Base-by-base conservation (phyloP, 2,329 filamentous ascomycete genomes). In the Endothia cerciana region DNA sequence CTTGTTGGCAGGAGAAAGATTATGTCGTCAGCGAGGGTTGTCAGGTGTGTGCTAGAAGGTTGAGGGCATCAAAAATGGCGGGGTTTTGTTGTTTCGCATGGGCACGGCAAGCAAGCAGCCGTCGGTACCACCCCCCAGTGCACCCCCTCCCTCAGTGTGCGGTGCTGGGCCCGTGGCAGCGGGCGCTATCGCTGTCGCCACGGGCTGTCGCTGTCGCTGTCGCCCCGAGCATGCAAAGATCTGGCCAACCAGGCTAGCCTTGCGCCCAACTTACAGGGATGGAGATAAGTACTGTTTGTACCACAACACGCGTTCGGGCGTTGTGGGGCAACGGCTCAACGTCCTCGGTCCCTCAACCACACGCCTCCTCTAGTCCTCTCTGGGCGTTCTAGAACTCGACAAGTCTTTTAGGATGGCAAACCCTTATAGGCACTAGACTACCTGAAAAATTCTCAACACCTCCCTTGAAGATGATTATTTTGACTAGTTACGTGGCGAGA, bases 11-110 rank as follows among this genome's bases (percentile, higher is more conserved):
- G 19, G 58, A 57, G 40, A 36, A 51, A 25, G 13, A 22, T 28
- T 28, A 66, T 66, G 64, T 63, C 60, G 64, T 66, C 60, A 66
- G 60, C 45, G 59, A 47, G 38, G 41, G 55, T 41, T 30, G 58
- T 47, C 25, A 22, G 30, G 55, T 41, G 51, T 56, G 22, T 51
- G 22, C 17, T 28, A 5, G 30, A 36, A 22, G 41, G 49, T 30
- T 25, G 13, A 22, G 47, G 40, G 36, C 45, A 51, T 28, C 33
- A 49, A 38, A 49, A 60, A 72, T 74, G 73, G 74, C 73, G 73
- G 74, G 74, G 74, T 65, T 74, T 73, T 71, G 72, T 70, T 73
- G 74, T 73, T 74, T 74, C 71, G 74, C 71, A 72, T 73, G 70
- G 57, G 66, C 63, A 57, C 55, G 25, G 56, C 5, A 55, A 36